Percentiles rank a stretch among this genome's conserved stretches.
phyloP scores from a whole-genome alignment of 768 basidiomycete species.

The Panus rudis region DNA sequence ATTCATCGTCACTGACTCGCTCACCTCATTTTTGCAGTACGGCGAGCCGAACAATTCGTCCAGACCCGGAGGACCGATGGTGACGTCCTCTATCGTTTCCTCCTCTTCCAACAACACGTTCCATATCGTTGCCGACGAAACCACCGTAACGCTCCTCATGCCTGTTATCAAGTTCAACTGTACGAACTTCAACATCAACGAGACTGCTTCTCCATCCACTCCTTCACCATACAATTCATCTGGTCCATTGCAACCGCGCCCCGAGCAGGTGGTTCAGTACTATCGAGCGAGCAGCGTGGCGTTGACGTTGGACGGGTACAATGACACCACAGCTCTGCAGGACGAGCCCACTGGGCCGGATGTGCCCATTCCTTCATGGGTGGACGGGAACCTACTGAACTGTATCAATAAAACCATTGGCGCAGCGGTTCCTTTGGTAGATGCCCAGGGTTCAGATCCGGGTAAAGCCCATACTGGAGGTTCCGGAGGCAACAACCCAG shows the following conservation, averaged over 20 bases:
- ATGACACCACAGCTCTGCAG: conserved; percentile 46
- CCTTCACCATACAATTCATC: conserved; percentile 28
- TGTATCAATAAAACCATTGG: conserved; percentile 65
- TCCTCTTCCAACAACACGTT: conserved; percentile 23
- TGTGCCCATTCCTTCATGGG: conserved; percentile 42
- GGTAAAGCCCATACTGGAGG: too few species aligned
- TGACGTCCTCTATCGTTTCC: conserved; percentile 22
- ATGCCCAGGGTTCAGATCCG: too few species aligned
- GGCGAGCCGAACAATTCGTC: conserved; percentile 27
- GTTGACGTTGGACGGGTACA: conserved; percentile 59
- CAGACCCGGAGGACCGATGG: conserved; percentile 28
- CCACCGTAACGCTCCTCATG: conserved; percentile 27
- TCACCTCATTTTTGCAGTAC: conserved; percentile 21
- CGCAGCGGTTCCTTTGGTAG: conserved; percentile 47
- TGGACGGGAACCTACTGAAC: conserved; percentile 42
- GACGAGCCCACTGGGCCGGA: conserved; percentile 34
- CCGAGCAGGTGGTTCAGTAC: conserved; percentile 59
- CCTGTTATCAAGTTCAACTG: conserved; percentile 23
- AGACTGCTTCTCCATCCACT: conserved; percentile 20
- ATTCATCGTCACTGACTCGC: neutral
- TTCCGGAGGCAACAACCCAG: too few species aligned
- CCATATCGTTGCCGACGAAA: conserved; percentile 29
- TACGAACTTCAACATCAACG: conserved; percentile 33
- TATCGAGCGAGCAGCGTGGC: conserved; percentile 61
- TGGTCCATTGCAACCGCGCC: conserved; percentile 24